A percentile compares a stretch with the other conserved stretches of the same genome.
Conservation (phyloP, 2,329 filamentous ascomycete genomes). For the Diplodia sapinea region DNA sequence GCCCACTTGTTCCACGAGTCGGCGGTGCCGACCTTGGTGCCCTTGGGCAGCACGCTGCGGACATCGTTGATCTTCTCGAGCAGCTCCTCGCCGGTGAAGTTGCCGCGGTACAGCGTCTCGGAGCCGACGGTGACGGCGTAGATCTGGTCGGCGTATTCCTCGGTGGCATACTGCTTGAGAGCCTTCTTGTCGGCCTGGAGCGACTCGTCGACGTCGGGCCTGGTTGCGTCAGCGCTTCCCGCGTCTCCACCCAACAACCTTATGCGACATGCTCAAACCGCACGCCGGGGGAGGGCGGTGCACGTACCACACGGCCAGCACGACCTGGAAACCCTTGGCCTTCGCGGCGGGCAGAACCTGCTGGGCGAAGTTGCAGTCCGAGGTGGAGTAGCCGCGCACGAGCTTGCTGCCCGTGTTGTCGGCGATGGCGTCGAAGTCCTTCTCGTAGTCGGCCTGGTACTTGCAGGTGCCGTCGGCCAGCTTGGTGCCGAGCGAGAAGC, state of each 20-base stretch:
- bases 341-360: constrained; percentile 70
- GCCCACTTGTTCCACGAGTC: constrained; percentile 76
- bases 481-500: constrained; percentile 71
- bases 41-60: constrained; percentile 58
- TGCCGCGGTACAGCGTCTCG: constrained; percentile 72
- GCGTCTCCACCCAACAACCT: constrained; percentile 3
- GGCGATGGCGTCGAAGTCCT: constrained; percentile 68
- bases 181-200: constrained; percentile 67
- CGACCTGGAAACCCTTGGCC: constrained; percentile 67
- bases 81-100: constrained; percentile 67
- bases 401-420: constrained; percentile 57
- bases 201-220: constrained; percentile 67
- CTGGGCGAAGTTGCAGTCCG: constrained; percentile 68
- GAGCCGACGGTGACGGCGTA: constrained; percentile 74
- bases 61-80: constrained; percentile 67
- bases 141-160: constrained; percentile 62
- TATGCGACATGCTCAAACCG: constrained; percentile 21
- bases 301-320: constrained; percentile 71
- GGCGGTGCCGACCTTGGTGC: constrained; percentile 66
- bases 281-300: not conserved
- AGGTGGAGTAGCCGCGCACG: constrained; percentile 71
- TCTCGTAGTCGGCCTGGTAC: constrained; percentile 64
- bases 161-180: constrained; percentile 55
- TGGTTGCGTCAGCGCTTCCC: constrained; percentile 37
- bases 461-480: constrained; percentile 67